These are phyloP conservation scores for Knoxdaviesia proteae DNA, from an alignment of 2,329 filamentous ascomycete genomes.

Conservation along the genomic window DNA sequence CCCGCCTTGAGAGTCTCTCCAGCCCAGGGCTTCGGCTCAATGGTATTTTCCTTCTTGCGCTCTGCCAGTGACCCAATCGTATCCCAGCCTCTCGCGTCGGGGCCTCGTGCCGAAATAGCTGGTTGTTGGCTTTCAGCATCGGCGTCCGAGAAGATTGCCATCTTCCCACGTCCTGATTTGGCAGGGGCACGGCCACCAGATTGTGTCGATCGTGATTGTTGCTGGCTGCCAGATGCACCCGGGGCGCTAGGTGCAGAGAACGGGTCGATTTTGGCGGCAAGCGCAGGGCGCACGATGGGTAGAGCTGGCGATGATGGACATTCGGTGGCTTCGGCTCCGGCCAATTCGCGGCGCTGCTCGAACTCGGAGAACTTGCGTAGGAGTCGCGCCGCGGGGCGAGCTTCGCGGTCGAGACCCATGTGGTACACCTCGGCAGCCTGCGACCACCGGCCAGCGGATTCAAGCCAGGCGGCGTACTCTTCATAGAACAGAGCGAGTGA, in stretches of 20 bases:
- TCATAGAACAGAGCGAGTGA: conserved; percentile 83
- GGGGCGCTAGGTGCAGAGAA: conserved; percentile 51
- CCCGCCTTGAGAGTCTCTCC: conserved; percentile 79
- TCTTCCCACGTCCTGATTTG: conserved; percentile 24
- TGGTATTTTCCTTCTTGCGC: conserved; percentile 79
- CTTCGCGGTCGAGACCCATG: conserved; percentile 73
- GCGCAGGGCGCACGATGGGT: conserved; percentile 59
- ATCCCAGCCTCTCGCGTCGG: conserved; percentile 71
- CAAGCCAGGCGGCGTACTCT: conserved; percentile 86
- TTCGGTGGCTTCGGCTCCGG: conserved; percentile 29
- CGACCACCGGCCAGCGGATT: conserved; percentile 60
- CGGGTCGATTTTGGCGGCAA: conserved; percentile 71
- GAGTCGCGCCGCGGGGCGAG: conserved; percentile 60
- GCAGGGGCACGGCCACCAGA: conserved; percentile 38
- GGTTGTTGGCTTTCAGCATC: conserved; percentile 1
- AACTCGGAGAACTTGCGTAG: conserved; percentile 86
- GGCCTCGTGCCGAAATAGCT: conserved; percentile 33
- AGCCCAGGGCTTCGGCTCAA: conserved; percentile 75
- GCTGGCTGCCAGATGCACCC: no score
- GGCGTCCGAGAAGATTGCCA: conserved; percentile 34
- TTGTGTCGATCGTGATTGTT: no score
- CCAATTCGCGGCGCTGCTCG: conserved; percentile 51
- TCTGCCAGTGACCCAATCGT: conserved; percentile 72
- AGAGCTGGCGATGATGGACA: conserved; percentile 75
- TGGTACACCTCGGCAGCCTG: conserved; percentile 92